phyloP scores from a whole-genome alignment of 2,329 filamentous ascomycete species.

The Botrytis tulipae region DNA sequence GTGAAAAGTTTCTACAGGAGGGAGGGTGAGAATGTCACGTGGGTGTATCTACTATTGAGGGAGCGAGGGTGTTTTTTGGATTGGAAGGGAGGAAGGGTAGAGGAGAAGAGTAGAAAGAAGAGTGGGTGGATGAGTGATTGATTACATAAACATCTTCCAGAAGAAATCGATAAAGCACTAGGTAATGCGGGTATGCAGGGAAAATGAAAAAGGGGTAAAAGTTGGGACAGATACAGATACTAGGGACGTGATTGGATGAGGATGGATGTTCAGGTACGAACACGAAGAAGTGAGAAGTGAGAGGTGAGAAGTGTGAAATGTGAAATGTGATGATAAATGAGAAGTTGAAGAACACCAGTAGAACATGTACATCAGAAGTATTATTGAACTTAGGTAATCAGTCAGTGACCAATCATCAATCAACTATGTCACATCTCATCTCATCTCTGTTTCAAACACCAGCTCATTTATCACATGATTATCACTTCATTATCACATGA shows the following conservation, averaged over 20 bases:
- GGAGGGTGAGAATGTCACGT: background rate
- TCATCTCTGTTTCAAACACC: background rate
- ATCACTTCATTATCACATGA: no score
- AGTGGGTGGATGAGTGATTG: background rate
- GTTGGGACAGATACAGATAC: background rate
- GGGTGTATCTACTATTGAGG: no score
- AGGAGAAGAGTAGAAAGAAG: no score
- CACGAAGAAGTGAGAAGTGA: background rate
- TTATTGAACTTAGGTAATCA: background rate
- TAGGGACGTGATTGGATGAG: background rate
- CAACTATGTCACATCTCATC: no score
- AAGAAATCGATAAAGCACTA: background rate
- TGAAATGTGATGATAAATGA: background rate
- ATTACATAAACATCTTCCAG: background rate
- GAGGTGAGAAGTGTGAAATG: no score
- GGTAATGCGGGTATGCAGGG: background rate
- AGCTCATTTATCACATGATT: no score
- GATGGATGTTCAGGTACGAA: constrained; percentile 4
- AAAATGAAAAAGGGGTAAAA: background rate
- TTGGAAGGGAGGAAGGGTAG: no score
- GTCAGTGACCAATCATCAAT: background rate
- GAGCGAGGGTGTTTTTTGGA: no score
- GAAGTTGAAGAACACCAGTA: background rate
- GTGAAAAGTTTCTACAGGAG: background rate
- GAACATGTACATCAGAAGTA: no score